Base-by-base conservation (phyloP, 352 stramenopile genomes). In the Globisporangium ultimum region DNA sequence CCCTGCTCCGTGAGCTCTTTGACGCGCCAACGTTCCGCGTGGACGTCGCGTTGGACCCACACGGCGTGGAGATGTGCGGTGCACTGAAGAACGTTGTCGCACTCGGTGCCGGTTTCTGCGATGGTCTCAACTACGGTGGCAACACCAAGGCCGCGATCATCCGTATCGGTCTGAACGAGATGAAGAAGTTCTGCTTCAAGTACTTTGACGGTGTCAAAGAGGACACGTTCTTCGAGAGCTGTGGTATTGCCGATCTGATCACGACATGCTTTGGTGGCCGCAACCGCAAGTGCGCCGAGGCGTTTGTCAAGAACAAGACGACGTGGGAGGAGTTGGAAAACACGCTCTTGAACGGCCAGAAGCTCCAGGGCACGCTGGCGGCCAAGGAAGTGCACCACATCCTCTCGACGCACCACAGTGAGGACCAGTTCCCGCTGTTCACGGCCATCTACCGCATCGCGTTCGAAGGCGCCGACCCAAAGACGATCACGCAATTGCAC, bases 121-220 rank as follows among this genome's bases (percentile, higher is more conserved):
- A 99, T 76, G 96, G 93, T 4, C 74, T 98, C 60, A 87, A 89
- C 52, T 90, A 98, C 56, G 96, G 95, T 53, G 87, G 91, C n/a
- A 98, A 99, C 76, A 98, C 96, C 20, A 99, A 99, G 74, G 96
- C 97, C n/a, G 97, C 97, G 28, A 87, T 99, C 62, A 91, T 98
- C 50, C 84, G 96, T 52, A 95, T 98, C 24, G 96, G 96, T 7
- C 63, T 99, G 34, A 77, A 82, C 56, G 97, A 99, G 74, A 99
- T 99, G 91, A 93, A 96, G 50, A 93, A 88, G 70, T 95, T 95
- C 55, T 89, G 80, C 68, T 92, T 93, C 70, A 89, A 90, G 62
- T 98, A 98, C 85, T 98, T 97, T 71, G 81, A 94, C 60, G 89
- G 92, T 32, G 80, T 96, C 50, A 91, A 93, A 66, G 87, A 98